These are phyloP conservation scores for Pyrenochaeta sp. DNA, from an alignment of 2,329 filamentous ascomycete genomes.

Conservation along the genomic window DNA sequence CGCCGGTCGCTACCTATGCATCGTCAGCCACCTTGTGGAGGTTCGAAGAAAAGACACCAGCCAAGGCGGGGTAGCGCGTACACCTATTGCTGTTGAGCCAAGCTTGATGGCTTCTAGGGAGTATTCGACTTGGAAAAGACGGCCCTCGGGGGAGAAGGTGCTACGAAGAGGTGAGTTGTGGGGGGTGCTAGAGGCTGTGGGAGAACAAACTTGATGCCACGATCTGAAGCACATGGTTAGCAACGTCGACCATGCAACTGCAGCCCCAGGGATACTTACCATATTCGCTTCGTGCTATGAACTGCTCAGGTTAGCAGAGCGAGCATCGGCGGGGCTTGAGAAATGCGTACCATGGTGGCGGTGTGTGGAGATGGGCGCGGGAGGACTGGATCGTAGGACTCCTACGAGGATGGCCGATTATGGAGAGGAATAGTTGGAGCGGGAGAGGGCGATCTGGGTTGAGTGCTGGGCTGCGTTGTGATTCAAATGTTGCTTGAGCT, in stretches of 20 bases:
- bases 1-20: slow-evolving; percentile 79
- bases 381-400: not conserved
- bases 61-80: slow-evolving; percentile 46
- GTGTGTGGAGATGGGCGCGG: slow-evolving; percentile 9
- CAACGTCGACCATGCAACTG: slow-evolving; percentile 14
- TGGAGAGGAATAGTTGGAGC: not conserved
- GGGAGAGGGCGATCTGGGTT: slow-evolving; percentile 3
- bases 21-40: slow-evolving; percentile 14
- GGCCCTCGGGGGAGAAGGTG: slow-evolving; percentile 99
- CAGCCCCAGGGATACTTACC: slow-evolving; percentile 65
- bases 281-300: slow-evolving; percentile 99
- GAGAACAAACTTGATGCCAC: slow-evolving; percentile 87
- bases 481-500: slow-evolving; percentile 30
- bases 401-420: no score
- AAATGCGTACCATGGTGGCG: slow-evolving; percentile 42
- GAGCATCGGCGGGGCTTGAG: slow-evolving; percentile 37
- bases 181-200: slow-evolving; percentile 16
- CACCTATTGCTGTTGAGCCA: slow-evolving; percentile 96
- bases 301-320: slow-evolving; percentile 59
- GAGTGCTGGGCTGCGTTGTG: slow-evolving; percentile 23
- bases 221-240: slow-evolving; percentile 67
- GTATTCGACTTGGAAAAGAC: slow-evolving; percentile 99
- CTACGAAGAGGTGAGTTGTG: slow-evolving; percentile 57
- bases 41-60: not conserved
- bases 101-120: slow-evolving; percentile 99